phyloP scores from a whole-genome alignment of 306 rosid species.

The Casuarina cunninghamiana region DNA sequence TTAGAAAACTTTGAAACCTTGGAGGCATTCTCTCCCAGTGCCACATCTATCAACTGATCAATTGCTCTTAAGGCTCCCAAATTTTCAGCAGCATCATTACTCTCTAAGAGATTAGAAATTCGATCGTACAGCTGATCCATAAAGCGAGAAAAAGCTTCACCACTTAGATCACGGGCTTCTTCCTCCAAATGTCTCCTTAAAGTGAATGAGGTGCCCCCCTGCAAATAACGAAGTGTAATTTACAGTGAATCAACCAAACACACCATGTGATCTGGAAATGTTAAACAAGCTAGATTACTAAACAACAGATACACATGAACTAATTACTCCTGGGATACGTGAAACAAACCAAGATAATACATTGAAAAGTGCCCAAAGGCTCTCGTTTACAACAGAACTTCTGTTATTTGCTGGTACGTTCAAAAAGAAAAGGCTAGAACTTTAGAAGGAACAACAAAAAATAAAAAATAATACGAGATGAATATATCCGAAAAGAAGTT shows the following conservation, averaged over 20 bases:
- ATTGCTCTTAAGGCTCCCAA: constrained; percentile 94
- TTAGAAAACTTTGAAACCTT: constrained; percentile 84
- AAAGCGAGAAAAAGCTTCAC: constrained; percentile 88
- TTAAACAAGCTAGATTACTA: not conserved
- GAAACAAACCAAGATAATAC: not conserved
- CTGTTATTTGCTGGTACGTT: not conserved
- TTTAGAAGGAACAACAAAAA: not conserved
- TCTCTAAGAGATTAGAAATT: constrained; percentile 71
- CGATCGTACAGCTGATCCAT: constrained; percentile 95
- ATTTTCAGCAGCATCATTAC: constrained; percentile 79
- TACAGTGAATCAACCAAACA: not conserved
- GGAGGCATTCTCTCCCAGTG: constrained; percentile 93
- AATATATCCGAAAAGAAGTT: not conserved
- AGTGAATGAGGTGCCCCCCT: constrained; percentile 87
- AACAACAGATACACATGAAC: not conserved
- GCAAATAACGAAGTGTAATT: not conserved
- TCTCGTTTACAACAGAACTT: not conserved
- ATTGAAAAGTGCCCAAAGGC: not conserved
- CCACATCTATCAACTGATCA: constrained; percentile 90
- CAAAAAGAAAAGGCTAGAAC: not conserved
- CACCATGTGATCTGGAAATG: not conserved
- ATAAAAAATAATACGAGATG: not conserved
- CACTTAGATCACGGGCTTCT: constrained; percentile 91
- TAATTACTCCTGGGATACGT: not conserved
- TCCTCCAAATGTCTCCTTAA: constrained; percentile 87